Percentiles rank a stretch among this genome's conserved stretches.
These are phyloP conservation scores for Piedraia hortae DNA, from an alignment of 2,329 filamentous ascomycete genomes.

Conservation along the genomic window DNA sequence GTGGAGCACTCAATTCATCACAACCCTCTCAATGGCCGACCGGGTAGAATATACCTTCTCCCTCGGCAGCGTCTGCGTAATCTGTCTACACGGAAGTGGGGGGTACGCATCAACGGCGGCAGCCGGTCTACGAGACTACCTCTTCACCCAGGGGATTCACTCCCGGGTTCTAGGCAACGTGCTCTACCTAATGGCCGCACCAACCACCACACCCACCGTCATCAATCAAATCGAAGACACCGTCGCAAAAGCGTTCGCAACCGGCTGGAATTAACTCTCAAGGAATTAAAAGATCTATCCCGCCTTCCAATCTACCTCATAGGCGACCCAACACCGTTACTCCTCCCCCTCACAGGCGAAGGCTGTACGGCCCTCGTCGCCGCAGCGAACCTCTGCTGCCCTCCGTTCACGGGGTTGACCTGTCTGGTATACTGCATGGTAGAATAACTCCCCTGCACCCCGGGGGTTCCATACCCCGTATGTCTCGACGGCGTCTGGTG, in stretches of 20 bases:
- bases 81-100: slow-evolving; percentile 24
- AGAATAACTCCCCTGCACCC: too few species aligned
- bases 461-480: too few species aligned
- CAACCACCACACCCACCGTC: slow-evolving; percentile 20
- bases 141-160: slow-evolving; percentile 23
- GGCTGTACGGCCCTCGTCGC: too few species aligned
- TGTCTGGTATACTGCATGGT: too few species aligned
- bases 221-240: slow-evolving; percentile 16
- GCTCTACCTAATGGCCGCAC: slow-evolving; percentile 31
- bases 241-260: slow-evolving; percentile 12
- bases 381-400: too few species aligned
- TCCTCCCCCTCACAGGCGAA: too few species aligned
- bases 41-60: slow-evolving; percentile 40
- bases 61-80: slow-evolving; percentile 45
- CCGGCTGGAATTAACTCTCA: too few species aligned
- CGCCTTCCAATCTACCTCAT: too few species aligned
- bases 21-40: slow-evolving; percentile 26
- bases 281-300: too few species aligned
- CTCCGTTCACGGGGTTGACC: too few species aligned
- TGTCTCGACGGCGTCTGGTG: too few species aligned
- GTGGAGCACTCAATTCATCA: slow-evolving; percentile 36
- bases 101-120: slow-evolving; percentile 31
- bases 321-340: too few species aligned
- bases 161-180: slow-evolving; percentile 33
- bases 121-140: slow-evolving; percentile 22